phyloP scores from a whole-genome alignment of 345 rosid species.

The Anastatica hierochuntica region DNA sequence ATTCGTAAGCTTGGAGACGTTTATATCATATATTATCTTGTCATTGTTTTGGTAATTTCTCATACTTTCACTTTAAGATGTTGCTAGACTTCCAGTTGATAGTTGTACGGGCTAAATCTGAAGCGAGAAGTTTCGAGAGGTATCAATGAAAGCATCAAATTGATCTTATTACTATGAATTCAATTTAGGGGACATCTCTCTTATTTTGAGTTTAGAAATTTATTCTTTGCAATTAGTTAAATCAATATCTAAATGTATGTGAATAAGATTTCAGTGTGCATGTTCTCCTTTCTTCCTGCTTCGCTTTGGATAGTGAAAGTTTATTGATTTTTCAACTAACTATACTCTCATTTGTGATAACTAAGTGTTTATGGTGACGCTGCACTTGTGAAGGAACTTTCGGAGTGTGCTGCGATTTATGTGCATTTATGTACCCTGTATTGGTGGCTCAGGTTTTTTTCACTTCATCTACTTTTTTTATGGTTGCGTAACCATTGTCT shows the following conservation, averaged over 20 bases:
- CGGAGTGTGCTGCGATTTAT: constrained; percentile 89
- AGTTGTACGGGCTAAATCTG: constrained; percentile 85
- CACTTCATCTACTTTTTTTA: background rate
- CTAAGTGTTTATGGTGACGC: constrained; percentile 74
- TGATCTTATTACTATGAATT: background rate
- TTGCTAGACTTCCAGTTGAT: constrained; percentile 93
- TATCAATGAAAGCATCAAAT: constrained; percentile 3
- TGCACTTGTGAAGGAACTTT: constrained; percentile 87
- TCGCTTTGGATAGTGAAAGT: too few species aligned
- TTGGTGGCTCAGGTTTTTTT: constrained; percentile 95
- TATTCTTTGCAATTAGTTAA: background rate
- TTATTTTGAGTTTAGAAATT: background rate
- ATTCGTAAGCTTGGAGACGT: too few species aligned
- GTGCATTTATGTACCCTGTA: constrained; percentile 92
- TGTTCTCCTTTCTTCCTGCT: background rate
- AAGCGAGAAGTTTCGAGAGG: constrained; percentile 80
- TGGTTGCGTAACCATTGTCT: background rate
- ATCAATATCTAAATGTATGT: background rate
- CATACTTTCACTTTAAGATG: constrained; percentile 40
- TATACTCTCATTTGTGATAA: constrained; percentile 4
- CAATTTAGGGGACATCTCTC: background rate
- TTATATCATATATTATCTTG: too few species aligned
- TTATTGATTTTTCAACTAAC: background rate
- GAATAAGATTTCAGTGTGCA: background rate
- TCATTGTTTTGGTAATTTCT: too few species aligned